These are phyloP conservation scores for Amaranthus tricolor DNA, from an alignment of 179 eudicot species.

Conservation along the genomic window DNA sequence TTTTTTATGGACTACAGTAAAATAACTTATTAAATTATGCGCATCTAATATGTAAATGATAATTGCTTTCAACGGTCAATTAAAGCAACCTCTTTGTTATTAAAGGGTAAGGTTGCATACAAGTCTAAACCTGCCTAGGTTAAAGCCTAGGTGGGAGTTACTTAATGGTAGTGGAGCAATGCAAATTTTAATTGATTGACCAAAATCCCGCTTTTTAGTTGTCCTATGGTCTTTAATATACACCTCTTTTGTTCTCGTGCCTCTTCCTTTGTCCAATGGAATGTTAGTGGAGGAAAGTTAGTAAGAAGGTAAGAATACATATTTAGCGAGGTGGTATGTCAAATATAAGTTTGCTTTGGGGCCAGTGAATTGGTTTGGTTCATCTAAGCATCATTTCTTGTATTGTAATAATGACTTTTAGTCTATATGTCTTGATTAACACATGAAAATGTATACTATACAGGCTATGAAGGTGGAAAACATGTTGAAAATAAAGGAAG, in stretches of 20 bases:
- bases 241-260: background rate
- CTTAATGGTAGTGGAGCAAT: no score
- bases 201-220: background rate
- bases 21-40: no score
- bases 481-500: slow-evolving; percentile 96
- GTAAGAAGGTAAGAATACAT: background rate
- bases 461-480: slow-evolving; percentile 99
- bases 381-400: background rate
- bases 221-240: slow-evolving; percentile 9
- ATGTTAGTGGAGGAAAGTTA: background rate
- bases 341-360: background rate
- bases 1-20: no score
- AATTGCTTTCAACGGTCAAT: no score
- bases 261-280: background rate
- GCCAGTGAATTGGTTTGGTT: background rate
- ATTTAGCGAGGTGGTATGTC: background rate
- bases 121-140: no score
- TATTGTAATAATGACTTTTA: background rate
- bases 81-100: no score
- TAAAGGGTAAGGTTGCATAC: no score
- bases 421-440: slow-evolving; percentile 1
- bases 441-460: slow-evolving; percentile 10
- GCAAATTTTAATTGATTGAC: no score
- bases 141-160: no score
- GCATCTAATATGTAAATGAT: no score